phyloP scores from a whole-genome alignment of 2,329 filamentous ascomycete genomes.

The Lanzia echinophila region DNA sequence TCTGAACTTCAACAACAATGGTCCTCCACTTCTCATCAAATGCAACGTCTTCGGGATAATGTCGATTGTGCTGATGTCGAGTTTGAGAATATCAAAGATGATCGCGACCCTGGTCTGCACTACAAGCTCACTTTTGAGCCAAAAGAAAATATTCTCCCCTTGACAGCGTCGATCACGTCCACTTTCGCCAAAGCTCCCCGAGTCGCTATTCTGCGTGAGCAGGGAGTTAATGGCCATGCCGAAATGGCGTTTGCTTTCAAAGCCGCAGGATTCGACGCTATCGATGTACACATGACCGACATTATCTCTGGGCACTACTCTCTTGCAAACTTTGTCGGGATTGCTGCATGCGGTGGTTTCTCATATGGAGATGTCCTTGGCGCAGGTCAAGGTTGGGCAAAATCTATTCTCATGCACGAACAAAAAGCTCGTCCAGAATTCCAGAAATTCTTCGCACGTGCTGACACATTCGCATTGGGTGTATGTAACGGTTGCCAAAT shows the following conservation, averaged over 20 bases:
- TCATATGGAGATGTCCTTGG: constrained; percentile 84
- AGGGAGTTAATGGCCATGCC: constrained; percentile 92
- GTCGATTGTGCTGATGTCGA: constrained; percentile 80
- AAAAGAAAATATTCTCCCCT: constrained; percentile 63
- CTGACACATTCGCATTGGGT: constrained; percentile 86
- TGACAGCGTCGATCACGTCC: constrained; percentile 44
- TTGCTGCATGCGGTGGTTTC: constrained; percentile 95
- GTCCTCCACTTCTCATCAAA: constrained; percentile 80
- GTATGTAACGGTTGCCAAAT: constrained; percentile 99
- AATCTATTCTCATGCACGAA: constrained; percentile 80
- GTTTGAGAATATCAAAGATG: constrained; percentile 66
- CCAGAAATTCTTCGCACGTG: constrained; percentile 74
- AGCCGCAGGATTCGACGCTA: constrained; percentile 79
- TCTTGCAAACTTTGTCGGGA: constrained; percentile 74
- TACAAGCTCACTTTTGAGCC: constrained; percentile 80
- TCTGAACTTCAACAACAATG: constrained; percentile 77
- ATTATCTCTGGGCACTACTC: constrained; percentile 68
- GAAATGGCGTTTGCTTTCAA: constrained; percentile 98
- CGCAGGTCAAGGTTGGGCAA: constrained; percentile 94
- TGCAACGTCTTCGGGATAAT: constrained; percentile 89
- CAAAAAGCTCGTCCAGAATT: constrained; percentile 70
- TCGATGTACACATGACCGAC: constrained; percentile 97
- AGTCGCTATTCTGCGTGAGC: constrained; percentile 89
- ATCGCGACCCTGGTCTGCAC: constrained; percentile 72
- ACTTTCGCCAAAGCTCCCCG: constrained; percentile 56